These are phyloP conservation scores for Exophiala viscosa DNA, from an alignment of 2,329 filamentous ascomycete genomes.

Conservation along the genomic window DNA sequence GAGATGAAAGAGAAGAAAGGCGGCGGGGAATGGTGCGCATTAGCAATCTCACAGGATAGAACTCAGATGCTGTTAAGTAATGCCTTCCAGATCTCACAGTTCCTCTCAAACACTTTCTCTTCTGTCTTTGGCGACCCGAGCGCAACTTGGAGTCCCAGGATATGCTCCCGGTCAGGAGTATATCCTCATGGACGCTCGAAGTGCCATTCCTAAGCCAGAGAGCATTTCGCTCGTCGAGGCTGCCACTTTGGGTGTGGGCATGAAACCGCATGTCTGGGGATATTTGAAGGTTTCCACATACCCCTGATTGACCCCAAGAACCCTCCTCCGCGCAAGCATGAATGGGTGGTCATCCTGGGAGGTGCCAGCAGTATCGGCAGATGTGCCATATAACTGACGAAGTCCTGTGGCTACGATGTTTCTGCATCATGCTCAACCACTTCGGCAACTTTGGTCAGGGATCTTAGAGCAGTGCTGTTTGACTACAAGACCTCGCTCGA, in stretches of 20 bases:
- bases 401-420: slow-evolving; percentile 33
- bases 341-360: slow-evolving; percentile 36
- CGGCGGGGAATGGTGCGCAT: no score
- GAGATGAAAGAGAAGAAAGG: no score
- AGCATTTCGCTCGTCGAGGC: slow-evolving; percentile 32
- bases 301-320: slow-evolving; percentile 25
- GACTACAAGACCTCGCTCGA: slow-evolving; percentile 32
- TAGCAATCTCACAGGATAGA: no score
- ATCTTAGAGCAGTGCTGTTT: slow-evolving; percentile 31
- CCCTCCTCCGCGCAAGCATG: slow-evolving; percentile 19
- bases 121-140: no score
- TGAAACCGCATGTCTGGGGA: slow-evolving; percentile 29
- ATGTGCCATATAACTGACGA: slow-evolving; percentile 33
- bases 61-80: no score
- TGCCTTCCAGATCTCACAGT: no score
- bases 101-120: no score
- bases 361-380: slow-evolving; percentile 35
- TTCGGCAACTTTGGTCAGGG: slow-evolving; percentile 30
- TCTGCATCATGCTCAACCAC: slow-evolving; percentile 32
- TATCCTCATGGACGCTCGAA: slow-evolving; percentile 32
- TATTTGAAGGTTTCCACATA: slow-evolving; percentile 28
- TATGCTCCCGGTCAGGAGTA: slow-evolving; percentile 33
- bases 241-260: slow-evolving; percentile 30
- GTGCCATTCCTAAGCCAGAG: slow-evolving; percentile 32
- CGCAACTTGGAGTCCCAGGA: slow-evolving; percentile 28